phyloP scores from a whole-genome alignment of 2,329 filamentous ascomycete genomes.

The Phialemoniopsis sp. region DNA sequence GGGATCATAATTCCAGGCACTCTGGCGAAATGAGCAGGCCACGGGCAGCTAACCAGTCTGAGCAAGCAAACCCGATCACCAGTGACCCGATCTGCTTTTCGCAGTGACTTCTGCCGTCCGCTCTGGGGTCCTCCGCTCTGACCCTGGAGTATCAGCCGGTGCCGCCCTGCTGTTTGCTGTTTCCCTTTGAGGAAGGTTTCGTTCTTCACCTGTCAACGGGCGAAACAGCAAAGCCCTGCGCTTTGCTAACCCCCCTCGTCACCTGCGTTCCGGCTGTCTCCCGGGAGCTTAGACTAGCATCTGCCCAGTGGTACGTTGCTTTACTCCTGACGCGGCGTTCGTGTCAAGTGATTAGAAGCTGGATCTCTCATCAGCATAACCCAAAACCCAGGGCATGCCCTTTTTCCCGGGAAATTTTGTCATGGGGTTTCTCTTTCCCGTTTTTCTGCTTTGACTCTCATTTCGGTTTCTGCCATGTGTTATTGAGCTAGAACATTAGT shows the following conservation, averaged over 20 bases:
- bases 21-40: too few species aligned
- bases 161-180: conserved; percentile 13
- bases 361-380: conserved; percentile 3
- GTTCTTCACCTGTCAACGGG: conserved; percentile 12
- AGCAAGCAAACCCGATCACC: too few species aligned
- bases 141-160: conserved; percentile 15
- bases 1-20: too few species aligned
- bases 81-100: too few species aligned
- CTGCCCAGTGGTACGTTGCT: conserved; percentile 3
- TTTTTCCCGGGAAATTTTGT: conserved; percentile 8
- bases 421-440: conserved; percentile 1
- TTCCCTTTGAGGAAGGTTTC: conserved; percentile 22
- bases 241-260: conserved; percentile 13
- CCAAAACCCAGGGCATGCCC: neutral
- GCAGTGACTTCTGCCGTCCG: too few species aligned
- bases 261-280: conserved; percentile 13
- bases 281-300: conserved; percentile 5
- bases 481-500: too few species aligned
- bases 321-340: neutral
- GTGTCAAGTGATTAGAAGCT: conserved; percentile 18
- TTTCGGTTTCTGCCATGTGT: too few species aligned
- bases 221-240: conserved; percentile 7
- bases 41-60: too few species aligned
- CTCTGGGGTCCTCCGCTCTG: conserved; percentile 10
- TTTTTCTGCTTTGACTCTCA: neutral